These are phyloP conservation scores for Xylaria grammica DNA, from an alignment of 495 filamentous ascomycete species.

Conservation along the genomic window DNA sequence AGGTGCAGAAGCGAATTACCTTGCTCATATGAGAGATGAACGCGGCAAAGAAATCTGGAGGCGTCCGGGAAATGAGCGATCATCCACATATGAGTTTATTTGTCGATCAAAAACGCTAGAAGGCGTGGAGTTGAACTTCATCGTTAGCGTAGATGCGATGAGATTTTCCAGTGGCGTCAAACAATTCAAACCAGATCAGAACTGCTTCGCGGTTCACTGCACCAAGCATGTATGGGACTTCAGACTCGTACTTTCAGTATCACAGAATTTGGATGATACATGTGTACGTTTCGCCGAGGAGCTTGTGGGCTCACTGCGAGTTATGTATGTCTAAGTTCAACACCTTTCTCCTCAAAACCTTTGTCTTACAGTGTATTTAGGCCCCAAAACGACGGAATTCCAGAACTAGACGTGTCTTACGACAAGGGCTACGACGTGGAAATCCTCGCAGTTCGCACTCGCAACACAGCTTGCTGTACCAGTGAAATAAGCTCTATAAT, in stretches of 20 bases:
- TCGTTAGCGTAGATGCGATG: constrained; percentile 55
- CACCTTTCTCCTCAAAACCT: background rate
- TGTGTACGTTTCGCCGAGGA: constrained; percentile 38
- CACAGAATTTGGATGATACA: constrained; percentile 25
- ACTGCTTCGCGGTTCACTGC: constrained; percentile 48
- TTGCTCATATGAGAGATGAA: constrained; percentile 36
- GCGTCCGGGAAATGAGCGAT: constrained; percentile 20
- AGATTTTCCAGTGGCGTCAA: constrained; percentile 36
- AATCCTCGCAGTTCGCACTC: constrained; percentile 39
- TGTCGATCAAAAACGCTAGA: constrained; percentile 38
- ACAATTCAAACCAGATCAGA: constrained; percentile 17
- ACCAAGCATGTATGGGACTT: constrained; percentile 51
- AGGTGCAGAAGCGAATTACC: constrained; percentile 41
- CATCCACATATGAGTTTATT: constrained; percentile 57
- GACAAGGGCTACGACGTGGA: constrained; percentile 23
- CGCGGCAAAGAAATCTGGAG: constrained; percentile 20
- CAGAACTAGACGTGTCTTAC: constrained; percentile 33
- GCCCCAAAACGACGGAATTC: constrained; percentile 15
- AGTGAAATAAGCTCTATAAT: constrained; percentile 22
- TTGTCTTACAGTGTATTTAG: constrained; percentile 23
- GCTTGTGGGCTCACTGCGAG: constrained; percentile 39
- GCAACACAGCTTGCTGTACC: constrained; percentile 33
- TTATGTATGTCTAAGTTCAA: constrained; percentile 40
- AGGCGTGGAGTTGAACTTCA: constrained; percentile 36
- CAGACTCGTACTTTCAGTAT: constrained; percentile 34